These are phyloP conservation scores for Letharia lupina DNA, from an alignment of 495 filamentous ascomycete species.

Conservation along the genomic window DNA sequence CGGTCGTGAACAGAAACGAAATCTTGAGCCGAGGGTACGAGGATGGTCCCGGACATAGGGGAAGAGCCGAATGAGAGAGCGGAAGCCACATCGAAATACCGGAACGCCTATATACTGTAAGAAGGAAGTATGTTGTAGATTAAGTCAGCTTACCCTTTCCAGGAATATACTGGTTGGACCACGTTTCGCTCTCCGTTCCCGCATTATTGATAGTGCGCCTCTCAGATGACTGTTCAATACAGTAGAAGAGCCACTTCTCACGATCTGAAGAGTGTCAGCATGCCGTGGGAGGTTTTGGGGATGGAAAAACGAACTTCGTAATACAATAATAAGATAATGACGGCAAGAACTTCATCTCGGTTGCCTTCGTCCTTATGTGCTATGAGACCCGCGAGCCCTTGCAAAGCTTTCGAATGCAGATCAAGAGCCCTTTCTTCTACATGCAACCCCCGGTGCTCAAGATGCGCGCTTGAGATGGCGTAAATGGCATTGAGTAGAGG, in stretches of 20 bases:
- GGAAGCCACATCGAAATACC: slow-evolving; percentile 57
- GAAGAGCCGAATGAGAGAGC: slow-evolving; percentile 54
- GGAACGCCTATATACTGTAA: slow-evolving; percentile 41
- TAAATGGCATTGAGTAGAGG: slow-evolving; percentile 52
- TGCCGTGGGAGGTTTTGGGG: neutral
- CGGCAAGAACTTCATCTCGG: slow-evolving; percentile 50
- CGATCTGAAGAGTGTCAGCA: slow-evolving; percentile 37
- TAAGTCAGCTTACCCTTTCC: slow-evolving; percentile 41
- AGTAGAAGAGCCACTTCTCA: slow-evolving; percentile 48
- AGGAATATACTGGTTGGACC: slow-evolving; percentile 48
- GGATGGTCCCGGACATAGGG: slow-evolving; percentile 44
- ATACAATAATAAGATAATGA: slow-evolving; percentile 55
- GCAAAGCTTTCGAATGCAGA: slow-evolving; percentile 51
- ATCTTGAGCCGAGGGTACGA: slow-evolving; percentile 32
- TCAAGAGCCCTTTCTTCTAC: slow-evolving; percentile 49
- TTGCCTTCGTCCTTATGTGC: slow-evolving; percentile 42
- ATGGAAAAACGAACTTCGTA: slow-evolving; percentile 44
- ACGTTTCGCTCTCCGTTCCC: slow-evolving; percentile 36
- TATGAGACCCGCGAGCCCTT: slow-evolving; percentile 49
- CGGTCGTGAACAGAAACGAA: slow-evolving; percentile 40
- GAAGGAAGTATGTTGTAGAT: neutral
- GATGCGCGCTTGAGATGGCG: slow-evolving; percentile 49
- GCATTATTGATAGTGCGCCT: slow-evolving; percentile 52
- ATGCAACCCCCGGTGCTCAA: slow-evolving; percentile 48
- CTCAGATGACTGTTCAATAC: slow-evolving; percentile 52